Percentiles rank a stretch among this genome's conserved stretches.
These are phyloP conservation scores for Phytopythium ostracodes DNA, from an alignment of 352 stramenopile genomes.

Conservation along the genomic window DNA sequence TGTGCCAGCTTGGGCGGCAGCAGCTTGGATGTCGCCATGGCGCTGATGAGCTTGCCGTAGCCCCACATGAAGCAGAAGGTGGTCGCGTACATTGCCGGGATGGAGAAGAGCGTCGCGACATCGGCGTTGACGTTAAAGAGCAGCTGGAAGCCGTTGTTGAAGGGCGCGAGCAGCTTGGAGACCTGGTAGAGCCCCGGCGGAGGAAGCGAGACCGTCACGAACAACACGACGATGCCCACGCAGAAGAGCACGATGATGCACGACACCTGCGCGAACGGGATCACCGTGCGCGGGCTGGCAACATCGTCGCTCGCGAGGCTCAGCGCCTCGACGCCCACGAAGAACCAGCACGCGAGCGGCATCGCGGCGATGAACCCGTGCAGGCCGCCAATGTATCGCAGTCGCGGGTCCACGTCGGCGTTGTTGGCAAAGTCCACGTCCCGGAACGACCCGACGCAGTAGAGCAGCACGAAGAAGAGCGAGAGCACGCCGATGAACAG, in stretches of 20 bases:
- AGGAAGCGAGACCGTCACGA: slow-evolving; percentile 22
- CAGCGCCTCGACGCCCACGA: slow-evolving; percentile 12
- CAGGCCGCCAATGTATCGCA: slow-evolving; percentile 16
- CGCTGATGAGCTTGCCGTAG: slow-evolving; percentile 30
- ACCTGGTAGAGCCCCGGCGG: slow-evolving; percentile 14
- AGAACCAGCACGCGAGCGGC: slow-evolving; percentile 29
- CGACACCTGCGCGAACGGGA: slow-evolving; percentile 18
- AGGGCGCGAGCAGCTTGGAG: slow-evolving; percentile 22
- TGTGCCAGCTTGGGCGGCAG: slow-evolving; percentile 16
- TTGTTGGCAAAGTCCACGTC: slow-evolving; percentile 18
- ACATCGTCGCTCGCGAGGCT: slow-evolving; percentile 11
- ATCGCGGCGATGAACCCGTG: slow-evolving; percentile 18
- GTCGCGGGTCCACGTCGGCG: slow-evolving; percentile 13
- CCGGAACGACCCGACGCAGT: slow-evolving; percentile 22
- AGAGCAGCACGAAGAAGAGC: slow-evolving; percentile 25
- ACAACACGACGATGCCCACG: slow-evolving; percentile 18
- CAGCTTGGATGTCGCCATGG: slow-evolving; percentile 29
- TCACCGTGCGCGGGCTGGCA: slow-evolving; percentile 12
- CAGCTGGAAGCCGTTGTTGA: slow-evolving; percentile 24
- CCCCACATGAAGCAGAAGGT: slow-evolving; percentile 34
- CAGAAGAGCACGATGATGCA: slow-evolving; percentile 28
- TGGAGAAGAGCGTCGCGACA: slow-evolving; percentile 26
- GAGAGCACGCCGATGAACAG: slow-evolving; percentile 22
- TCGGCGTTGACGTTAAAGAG: slow-evolving; percentile 22
- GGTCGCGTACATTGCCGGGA: slow-evolving; percentile 29